Evolutionary conservation across 2,329 filamentous ascomycete species (phyloP).

Genomic region (Penicillium sp.): DNA sequence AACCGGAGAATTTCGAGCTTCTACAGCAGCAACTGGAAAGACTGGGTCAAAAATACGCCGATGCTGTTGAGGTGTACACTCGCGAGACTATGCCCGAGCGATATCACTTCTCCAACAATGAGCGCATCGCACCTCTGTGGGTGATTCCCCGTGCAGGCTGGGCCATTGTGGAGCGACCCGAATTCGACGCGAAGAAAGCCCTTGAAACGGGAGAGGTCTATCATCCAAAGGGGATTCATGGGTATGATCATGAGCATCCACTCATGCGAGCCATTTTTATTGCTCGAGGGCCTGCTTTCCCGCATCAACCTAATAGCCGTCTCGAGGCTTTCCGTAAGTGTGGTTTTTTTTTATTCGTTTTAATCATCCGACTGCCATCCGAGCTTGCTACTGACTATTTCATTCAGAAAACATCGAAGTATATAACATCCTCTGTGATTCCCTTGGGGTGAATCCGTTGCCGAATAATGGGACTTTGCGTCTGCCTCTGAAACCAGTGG

Average conservation of each 20-base stretch:
- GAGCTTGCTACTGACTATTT: background rate
- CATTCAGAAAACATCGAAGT: slow-evolving; percentile 79
- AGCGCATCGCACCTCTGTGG: slow-evolving; percentile 91
- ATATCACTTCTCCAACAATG: slow-evolving; percentile 84
- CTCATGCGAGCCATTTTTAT: slow-evolving; percentile 96
- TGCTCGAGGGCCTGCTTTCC: slow-evolving; percentile 85
- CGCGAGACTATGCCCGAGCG: slow-evolving; percentile 81
- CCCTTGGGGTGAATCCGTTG: slow-evolving; percentile 63
- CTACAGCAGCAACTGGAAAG: slow-evolving; percentile 58
- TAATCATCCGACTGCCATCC: background rate
- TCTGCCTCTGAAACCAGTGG: slow-evolving; percentile 41
- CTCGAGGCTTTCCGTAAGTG: slow-evolving; percentile 78
- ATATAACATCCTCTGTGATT: slow-evolving; percentile 92
- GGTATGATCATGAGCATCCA: slow-evolving; percentile 90
- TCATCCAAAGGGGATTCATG: slow-evolving; percentile 77
- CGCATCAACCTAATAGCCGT: slow-evolving; percentile 72
- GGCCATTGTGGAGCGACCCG: slow-evolving; percentile 75
- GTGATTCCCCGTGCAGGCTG: slow-evolving; percentile 87
- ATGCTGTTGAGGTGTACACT: slow-evolving; percentile 78
- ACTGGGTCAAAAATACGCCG: slow-evolving; percentile 52
- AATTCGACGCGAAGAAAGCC: slow-evolving; percentile 68
- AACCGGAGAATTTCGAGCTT: slow-evolving; percentile 56
- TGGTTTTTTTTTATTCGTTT: too few species aligned
- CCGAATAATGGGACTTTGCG: slow-evolving; percentile 82
- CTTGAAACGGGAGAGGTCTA: slow-evolving; percentile 62